Conservation (phyloP, 1,284 basidiomycete species). For the Tilletia indica region DNA sequence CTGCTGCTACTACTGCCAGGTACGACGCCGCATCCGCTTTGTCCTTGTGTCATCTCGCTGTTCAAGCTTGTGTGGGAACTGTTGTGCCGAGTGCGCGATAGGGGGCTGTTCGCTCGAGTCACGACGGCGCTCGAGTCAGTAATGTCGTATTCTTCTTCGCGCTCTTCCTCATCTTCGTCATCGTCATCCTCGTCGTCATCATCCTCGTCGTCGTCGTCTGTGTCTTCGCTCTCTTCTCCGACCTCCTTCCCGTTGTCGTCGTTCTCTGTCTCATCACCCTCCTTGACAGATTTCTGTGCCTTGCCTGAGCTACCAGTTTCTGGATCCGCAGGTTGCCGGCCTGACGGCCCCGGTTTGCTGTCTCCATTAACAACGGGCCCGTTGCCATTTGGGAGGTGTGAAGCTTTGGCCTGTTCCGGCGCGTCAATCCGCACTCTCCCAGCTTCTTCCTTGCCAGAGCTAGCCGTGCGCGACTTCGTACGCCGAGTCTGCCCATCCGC, state of each 20-base stretch:
- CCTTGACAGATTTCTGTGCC: neutral
- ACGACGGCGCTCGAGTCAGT: conserved; percentile 46
- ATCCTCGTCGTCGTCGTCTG: conserved; percentile 28
- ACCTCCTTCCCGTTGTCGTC: neutral
- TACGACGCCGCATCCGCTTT: too few species aligned
- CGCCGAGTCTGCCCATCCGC: neutral
- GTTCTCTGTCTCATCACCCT: neutral
- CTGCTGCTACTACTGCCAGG: neutral
- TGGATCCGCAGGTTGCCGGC: neutral
- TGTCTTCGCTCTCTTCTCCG: neutral
- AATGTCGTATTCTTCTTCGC: conserved; percentile 50
- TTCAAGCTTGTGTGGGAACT: conserved; percentile 26
- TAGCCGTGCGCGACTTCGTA: conserved; percentile 22
- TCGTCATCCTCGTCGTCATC: conserved; percentile 27
- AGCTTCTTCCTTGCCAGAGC: conserved; percentile 10
- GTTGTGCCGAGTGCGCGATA: conserved; percentile 27
- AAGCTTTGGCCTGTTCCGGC: neutral
- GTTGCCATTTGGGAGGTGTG: neutral
- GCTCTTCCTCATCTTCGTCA: conserved; percentile 29
- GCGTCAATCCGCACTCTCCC: neutral
- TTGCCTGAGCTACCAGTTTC: neutral
- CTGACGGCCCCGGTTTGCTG: neutral
- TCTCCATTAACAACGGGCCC: neutral
- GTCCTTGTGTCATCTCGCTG: conserved; percentile 10
- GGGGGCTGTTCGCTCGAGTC: conserved; percentile 37